These are phyloP conservation scores for Coprinopsis strossmayeri DNA, from an alignment of 768 basidiomycete genomes.

Conservation along the genomic window DNA sequence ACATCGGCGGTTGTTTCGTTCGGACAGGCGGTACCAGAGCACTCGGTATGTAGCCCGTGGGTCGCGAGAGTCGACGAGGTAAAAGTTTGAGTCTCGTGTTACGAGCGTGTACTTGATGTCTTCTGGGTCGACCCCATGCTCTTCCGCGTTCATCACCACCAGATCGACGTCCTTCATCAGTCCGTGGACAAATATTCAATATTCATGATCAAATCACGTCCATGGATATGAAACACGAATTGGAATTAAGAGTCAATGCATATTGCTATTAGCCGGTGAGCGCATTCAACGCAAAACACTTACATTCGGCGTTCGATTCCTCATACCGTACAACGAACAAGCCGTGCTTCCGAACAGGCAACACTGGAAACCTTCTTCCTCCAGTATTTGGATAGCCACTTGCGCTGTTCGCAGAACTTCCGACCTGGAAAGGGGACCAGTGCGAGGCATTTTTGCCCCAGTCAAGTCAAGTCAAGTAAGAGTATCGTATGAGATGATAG, in stretches of 20 bases:
- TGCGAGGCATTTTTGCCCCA: not conserved
- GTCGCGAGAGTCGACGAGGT: conserved; percentile 9
- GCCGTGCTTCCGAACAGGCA: conserved; percentile 34
- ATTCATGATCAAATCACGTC: too few relatives aligned
- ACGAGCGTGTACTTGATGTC: conserved; percentile 7
- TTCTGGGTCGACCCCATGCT: not conserved
- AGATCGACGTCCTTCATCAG: conserved; percentile 41
- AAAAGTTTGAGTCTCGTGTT: conserved; percentile 8
- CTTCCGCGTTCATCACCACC: conserved; percentile 17
- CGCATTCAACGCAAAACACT: not conserved
- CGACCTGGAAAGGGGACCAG: not conserved
- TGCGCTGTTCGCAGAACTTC: conserved; percentile 17
- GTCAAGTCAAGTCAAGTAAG: too few relatives aligned
- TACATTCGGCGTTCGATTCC: conserved; percentile 30
- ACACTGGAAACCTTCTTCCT: conserved; percentile 18
- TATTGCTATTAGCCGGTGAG: not conserved
- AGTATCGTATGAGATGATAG: too few relatives aligned
- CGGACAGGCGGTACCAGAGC: conserved; percentile 10
- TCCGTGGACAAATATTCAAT: too few relatives aligned
- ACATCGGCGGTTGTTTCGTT: conserved; percentile 1
- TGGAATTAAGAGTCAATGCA: not conserved
- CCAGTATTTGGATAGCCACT: conserved; percentile 20
- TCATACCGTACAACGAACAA: conserved; percentile 29
- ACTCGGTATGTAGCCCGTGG: conserved; percentile 8
- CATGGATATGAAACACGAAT: too few relatives aligned